Evolutionary conservation across 192 early-diverging fungal species (phyloP), one percentile per base, ranked within the genome.

Genomic region (Gaertneriomyces semiglobifer): DNA sequence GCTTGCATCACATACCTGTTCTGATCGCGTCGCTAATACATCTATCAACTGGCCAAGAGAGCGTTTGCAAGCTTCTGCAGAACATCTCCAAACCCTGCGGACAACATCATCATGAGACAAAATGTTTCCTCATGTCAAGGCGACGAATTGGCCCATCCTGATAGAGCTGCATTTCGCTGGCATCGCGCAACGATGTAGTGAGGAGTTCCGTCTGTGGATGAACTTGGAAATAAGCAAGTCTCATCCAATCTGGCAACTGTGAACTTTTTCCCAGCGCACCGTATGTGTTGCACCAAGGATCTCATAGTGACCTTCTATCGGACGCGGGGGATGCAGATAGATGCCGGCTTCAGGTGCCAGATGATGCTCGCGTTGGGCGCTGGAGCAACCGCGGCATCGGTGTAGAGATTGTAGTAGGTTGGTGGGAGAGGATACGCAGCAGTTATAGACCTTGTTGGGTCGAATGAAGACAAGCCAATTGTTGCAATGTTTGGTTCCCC

Each of bases 371-470:
- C n/a, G n/a, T n/a, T n/a, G n/a, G 5, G 8, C 38, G 64, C 40
- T 20, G 40, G 40, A 12, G 66, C 56, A 16, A 68, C 66, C 33
- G 16, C 43, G 33, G 55, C 58, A 40, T 68, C 66, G 11, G 66
- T 68, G 58, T 68, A 68, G 0, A 25, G 7, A 0, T 16, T 47
- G 40, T 51, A 68, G 43, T 47, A 68, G 44, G 14, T 9, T 2
- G 66, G 66, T 18, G 66, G 66, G 5, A 68, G 58, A 8, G 66
- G 66, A 25, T 68, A 68, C 11, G 66, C 66, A 14, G 66, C 60
- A 38, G 58, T 60, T 33, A 65, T n/a, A n/a, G n/a, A n/a, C n/a
- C n/a, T n/a, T n/a, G n/a, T n/a, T n/a, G n/a, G n/a, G n/a, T n/a
- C n/a, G n/a, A n/a, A n/a, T n/a, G n/a, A n/a, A n/a, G n/a, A n/a